Evolutionary conservation across 2,329 filamentous ascomycete species (phyloP).

Genomic region (Cryphonectria nitschkei): DNA sequence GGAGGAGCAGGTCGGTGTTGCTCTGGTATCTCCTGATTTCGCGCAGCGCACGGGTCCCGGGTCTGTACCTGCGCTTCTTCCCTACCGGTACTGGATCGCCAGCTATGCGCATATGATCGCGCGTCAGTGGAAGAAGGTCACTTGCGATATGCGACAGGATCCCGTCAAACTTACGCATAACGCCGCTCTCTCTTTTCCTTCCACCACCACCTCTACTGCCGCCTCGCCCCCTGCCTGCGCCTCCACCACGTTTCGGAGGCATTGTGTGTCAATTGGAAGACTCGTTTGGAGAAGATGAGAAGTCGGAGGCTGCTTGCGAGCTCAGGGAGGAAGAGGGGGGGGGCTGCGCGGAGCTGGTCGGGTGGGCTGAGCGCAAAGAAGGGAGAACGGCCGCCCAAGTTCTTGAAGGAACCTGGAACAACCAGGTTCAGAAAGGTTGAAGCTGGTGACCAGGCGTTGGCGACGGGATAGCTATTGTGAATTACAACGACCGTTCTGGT

Average conservation of each 20-base stretch:
- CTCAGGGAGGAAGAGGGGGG: constrained; percentile 10
- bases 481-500: background rate
- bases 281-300: background rate
- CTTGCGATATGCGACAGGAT: constrained; percentile 6
- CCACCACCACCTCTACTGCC: constrained; percentile 5
- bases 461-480: background rate
- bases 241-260: constrained; percentile 8
- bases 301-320: background rate
- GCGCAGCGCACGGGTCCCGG: constrained; percentile 83
- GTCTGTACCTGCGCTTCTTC: constrained; percentile 68
- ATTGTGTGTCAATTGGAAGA: background rate
- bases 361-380: constrained; percentile 24
- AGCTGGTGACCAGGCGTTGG: background rate
- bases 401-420: background rate
- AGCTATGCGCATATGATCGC: constrained; percentile 49
- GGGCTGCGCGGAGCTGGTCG: constrained; percentile 21
- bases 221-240: background rate
- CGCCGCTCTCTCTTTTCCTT: constrained; percentile 41
- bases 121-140: constrained; percentile 32
- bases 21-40: constrained; percentile 93
- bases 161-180: constrained; percentile 43
- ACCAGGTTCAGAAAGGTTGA: background rate
- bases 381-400: background rate
- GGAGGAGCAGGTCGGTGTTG: constrained; percentile 83
- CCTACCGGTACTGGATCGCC: constrained; percentile 71